phyloP scores from a whole-genome alignment of 768 basidiomycete genomes.

The Mycena vitilis region DNA sequence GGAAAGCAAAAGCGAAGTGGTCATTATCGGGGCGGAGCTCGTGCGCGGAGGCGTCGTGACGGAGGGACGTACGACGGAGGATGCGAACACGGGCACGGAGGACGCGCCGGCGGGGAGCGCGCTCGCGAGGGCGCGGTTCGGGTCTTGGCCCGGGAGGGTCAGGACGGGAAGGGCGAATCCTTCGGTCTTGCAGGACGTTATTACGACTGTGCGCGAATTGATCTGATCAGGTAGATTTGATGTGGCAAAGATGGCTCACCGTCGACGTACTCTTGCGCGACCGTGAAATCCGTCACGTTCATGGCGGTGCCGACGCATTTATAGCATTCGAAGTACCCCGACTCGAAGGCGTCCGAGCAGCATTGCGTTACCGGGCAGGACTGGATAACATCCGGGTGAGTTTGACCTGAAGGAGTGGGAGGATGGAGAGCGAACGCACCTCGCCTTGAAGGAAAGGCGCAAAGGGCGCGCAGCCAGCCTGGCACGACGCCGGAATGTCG shows the following conservation, averaged over 20 bases:
- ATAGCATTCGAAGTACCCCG: slow-evolving; percentile 48
- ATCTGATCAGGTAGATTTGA: background rate
- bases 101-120: slow-evolving; percentile 38
- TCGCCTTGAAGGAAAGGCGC: slow-evolving; percentile 21
- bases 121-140: slow-evolving; percentile 38
- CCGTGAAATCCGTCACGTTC: slow-evolving; percentile 43
- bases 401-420: too few species aligned
- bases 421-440: slow-evolving; percentile 6
- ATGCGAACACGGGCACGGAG: slow-evolving; percentile 38
- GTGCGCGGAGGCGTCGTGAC: background rate
- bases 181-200: slow-evolving; percentile 37
- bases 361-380: slow-evolving; percentile 39
- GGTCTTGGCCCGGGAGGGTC: slow-evolving; percentile 46
- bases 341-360: slow-evolving; percentile 47
- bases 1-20: background rate
- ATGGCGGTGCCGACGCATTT: slow-evolving; percentile 45
- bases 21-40: too few species aligned
- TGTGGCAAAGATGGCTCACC: slow-evolving; percentile 26
- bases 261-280: slow-evolving; percentile 43
- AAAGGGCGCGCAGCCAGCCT: slow-evolving; percentile 27
- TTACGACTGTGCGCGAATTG: slow-evolving; percentile 33
- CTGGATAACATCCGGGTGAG: background rate
- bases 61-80: slow-evolving; percentile 21
- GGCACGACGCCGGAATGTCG: slow-evolving; percentile 25
- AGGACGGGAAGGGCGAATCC: slow-evolving; percentile 41